Percentiles rank a stretch among this genome's conserved stretches.
These are phyloP conservation scores for Suhomyces prunicola DNA, from an alignment of 805 yeast species.

Conservation along the genomic window DNA sequence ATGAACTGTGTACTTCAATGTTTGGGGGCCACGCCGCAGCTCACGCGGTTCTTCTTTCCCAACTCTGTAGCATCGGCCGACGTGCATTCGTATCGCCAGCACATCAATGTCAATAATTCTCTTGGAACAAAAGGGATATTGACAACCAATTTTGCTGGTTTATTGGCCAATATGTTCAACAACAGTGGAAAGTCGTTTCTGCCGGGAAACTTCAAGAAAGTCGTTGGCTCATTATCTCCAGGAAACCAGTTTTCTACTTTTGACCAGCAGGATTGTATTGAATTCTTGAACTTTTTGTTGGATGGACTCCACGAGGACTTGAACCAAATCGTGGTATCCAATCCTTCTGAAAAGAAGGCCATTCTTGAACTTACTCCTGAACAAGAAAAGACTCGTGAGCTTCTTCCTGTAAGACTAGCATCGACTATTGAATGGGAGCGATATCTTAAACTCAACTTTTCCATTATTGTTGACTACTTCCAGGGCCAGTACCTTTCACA, in stretches of 20 bases:
- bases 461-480: constrained; percentile 74
- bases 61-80: constrained; percentile 14
- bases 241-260: constrained; percentile 55
- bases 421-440: constrained; percentile 92
- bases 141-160: constrained; percentile 62
- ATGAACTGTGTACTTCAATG: constrained; percentile 92
- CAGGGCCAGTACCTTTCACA: constrained; percentile 89
- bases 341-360: constrained; percentile 30
- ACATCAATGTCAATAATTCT: constrained; percentile 68
- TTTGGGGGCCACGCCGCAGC: constrained; percentile 65
- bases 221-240: constrained; percentile 64
- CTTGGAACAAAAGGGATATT: constrained; percentile 80
- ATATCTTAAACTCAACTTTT: constrained; percentile 72
- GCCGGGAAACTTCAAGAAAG: constrained; percentile 63
- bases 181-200: constrained; percentile 47
- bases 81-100: constrained; percentile 53
- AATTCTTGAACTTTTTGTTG: constrained; percentile 68
- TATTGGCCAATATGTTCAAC: constrained; percentile 53
- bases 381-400: constrained; percentile 73
- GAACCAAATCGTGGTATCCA: constrained; percentile 51
- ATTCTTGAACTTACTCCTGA: constrained; percentile 49
- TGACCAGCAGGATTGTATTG: constrained; percentile 86
- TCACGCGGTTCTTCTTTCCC: constrained; percentile 57
- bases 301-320: constrained; percentile 83
- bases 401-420: constrained; percentile 71